Evolutionary conservation across 306 rosid genomes (phyloP).

Genomic region (Lithocarpus polystachyus): DNA sequence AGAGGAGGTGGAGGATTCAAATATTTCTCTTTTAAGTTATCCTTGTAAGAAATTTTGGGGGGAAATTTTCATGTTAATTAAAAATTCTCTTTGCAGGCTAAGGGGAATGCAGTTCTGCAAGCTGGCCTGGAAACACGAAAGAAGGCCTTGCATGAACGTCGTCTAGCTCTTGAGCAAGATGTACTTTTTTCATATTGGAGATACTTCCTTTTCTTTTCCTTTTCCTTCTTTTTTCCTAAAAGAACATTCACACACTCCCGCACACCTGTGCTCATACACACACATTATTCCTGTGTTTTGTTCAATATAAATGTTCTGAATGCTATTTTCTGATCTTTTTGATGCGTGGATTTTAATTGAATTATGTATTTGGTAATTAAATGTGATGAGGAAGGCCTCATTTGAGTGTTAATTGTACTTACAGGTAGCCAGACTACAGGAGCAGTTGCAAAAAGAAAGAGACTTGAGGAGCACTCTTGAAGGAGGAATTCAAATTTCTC

Average conservation of each 20-base stretch:
- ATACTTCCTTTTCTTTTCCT: background rate
- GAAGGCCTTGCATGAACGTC: conserved; percentile 64
- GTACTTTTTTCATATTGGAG: conserved; percentile 43
- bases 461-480: conserved; percentile 58
- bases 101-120: conserved; percentile 56
- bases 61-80: conserved; percentile 2
- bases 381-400: background rate
- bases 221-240: conserved; percentile 6
- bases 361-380: background rate
- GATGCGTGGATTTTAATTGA: background rate
- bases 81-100: conserved; percentile 40
- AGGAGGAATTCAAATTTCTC: conserved; percentile 46
- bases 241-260: background rate
- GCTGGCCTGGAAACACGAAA: conserved; percentile 47
- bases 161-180: conserved; percentile 74
- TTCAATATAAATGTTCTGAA: background rate
- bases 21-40: conserved; percentile 22
- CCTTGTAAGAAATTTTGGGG: conserved; percentile 22
- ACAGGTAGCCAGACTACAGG: conserved; percentile 74
- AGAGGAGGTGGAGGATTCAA: conserved; percentile 48
- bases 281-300: background rate
- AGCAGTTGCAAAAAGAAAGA: conserved; percentile 66
- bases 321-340: background rate
- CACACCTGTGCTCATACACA: no score
- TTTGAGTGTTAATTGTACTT: background rate